Base-by-base conservation (phyloP, 768 basidiomycete species). In the Tulasnella sp. region DNA sequence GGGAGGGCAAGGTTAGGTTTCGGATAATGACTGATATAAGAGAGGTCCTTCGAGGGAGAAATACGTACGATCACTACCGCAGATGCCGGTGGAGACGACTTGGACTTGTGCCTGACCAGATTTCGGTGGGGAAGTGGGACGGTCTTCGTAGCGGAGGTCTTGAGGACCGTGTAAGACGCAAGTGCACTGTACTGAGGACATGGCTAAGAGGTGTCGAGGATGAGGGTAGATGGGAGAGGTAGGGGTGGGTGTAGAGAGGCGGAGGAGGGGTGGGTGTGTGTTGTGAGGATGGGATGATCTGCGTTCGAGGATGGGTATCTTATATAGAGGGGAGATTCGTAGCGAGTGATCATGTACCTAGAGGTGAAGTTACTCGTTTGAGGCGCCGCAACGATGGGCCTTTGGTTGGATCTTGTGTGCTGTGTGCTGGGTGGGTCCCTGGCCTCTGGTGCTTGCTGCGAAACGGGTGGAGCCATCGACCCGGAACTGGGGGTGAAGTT, bases 31-130 rank as follows among this genome's bases (percentile, higher is more conserved):
- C n/a, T n/a, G 35, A 40, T 26, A 26, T n/a, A 4, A 18, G 32
- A 70, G 29, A 46, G 73, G 29, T 16, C 55, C 44, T 9, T 7
- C 42, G 44, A 5, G 76, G 40, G 35, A 48, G 26, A 13, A n/a
- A 79, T 42, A 55, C 84, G 81, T 79, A 85, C 84, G 82, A 80
- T 86, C 85, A 23, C 83, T 84, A 3, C 96, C 96, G 82, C 96
- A 99, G 75, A 99, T 89, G 79, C 97, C 97, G 5, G 96, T 98
- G 57, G 93, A 86, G 77, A 87, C 86, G 80, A 97, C 87, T 79
- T 89, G 87, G 83, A 99, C 90, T 85, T 96, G 94, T 67, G 89
- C 94, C 42, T 94, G 89, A 81, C 90, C 90, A 32, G 88, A 84
- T 26, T 87, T 86, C 32, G 96, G 96, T 0, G 91, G 88, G 87